Evolutionary conservation across 2,329 filamentous ascomycete genomes (phyloP).

Genomic region (Coniochaeta hoffmannii): DNA sequence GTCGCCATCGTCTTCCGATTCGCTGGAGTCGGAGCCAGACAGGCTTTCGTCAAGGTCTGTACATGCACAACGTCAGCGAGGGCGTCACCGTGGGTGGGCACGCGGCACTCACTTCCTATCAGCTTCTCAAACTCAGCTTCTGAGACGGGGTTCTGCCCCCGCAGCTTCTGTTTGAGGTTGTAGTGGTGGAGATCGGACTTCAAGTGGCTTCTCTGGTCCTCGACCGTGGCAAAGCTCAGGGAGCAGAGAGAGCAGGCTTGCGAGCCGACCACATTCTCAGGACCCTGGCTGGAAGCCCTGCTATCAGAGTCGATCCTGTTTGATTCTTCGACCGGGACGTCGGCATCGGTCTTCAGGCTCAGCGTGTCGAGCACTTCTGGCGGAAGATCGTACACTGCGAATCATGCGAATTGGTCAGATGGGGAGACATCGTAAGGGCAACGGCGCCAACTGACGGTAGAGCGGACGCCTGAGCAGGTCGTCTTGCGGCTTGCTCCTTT

Average conservation of each 20-base stretch:
- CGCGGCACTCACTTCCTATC: constrained; percentile 39
- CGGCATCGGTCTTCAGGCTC: constrained; percentile 43
- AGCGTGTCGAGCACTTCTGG: constrained; percentile 64
- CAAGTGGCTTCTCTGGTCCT: constrained; percentile 79
- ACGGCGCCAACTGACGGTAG: constrained; percentile 30
- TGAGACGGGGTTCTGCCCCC: constrained; percentile 62
- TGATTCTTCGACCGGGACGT: constrained; percentile 9
- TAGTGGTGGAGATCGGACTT: constrained; percentile 90
- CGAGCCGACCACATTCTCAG: constrained; percentile 42
- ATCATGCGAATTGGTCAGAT: constrained; percentile 22
- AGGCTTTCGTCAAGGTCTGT: constrained; percentile 80
- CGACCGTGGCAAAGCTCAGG: constrained; percentile 61
- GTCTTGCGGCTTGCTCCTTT: constrained; percentile 20
- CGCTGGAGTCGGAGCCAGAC: constrained; percentile 75
- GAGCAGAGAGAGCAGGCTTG: constrained; percentile 78
- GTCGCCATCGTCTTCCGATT: constrained; percentile 59
- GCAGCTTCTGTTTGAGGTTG: constrained; percentile 86
- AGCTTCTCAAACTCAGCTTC: constrained; percentile 84
- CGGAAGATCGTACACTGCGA: constrained; percentile 73
- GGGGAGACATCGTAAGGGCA: neutral
- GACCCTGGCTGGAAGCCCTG: constrained; percentile 14
- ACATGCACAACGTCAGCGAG: neutral
- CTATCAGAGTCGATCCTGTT: constrained; percentile 8
- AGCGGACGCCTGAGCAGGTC: constrained; percentile 43
- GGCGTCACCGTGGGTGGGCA: neutral